Conservation (phyloP, 2,329 filamentous ascomycete genomes). For the Neofusicoccum ribis region DNA sequence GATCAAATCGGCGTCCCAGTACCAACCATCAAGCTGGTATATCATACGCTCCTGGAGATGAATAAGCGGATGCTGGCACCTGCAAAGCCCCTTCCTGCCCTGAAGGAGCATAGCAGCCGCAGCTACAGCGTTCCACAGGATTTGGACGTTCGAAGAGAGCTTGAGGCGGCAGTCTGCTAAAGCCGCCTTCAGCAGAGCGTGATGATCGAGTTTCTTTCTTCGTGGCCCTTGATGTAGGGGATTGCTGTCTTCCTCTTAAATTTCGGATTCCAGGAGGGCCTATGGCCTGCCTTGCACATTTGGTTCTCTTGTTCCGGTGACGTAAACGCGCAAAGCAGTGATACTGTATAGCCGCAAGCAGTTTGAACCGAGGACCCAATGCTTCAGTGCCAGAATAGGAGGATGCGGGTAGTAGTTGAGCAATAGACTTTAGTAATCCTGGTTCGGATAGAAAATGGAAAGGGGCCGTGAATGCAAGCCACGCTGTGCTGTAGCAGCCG, state of each 20-base stretch:
- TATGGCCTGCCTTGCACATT: background rate
- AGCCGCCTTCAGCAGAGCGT: background rate
- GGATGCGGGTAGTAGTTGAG: too few relatives aligned
- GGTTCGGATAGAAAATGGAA: background rate
- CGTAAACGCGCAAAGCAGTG: too few relatives aligned
- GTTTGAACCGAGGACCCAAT: too few relatives aligned
- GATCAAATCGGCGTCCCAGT: constrained; percentile 11
- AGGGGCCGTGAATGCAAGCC: too few relatives aligned
- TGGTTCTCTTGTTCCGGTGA: background rate
- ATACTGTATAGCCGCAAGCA: too few relatives aligned
- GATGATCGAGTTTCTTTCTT: background rate
- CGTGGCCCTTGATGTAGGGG: background rate
- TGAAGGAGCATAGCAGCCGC: background rate
- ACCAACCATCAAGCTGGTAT: constrained; percentile 16
- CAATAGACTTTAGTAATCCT: background rate
- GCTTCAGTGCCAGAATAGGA: too few relatives aligned
- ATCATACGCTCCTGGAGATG: constrained; percentile 14
- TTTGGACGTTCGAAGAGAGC: background rate
- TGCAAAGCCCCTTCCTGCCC: background rate
- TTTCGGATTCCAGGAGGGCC: background rate
- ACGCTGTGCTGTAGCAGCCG: too few relatives aligned
- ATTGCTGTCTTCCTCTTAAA: background rate
- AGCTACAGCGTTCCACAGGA: background rate
- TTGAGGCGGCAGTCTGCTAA: background rate
- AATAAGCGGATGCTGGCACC: background rate